Evolutionary conservation across 495 filamentous ascomycete species (phyloP), one percentile per base, ranked within the genome.

Genomic region (Elasticomyces elasticus): DNA sequence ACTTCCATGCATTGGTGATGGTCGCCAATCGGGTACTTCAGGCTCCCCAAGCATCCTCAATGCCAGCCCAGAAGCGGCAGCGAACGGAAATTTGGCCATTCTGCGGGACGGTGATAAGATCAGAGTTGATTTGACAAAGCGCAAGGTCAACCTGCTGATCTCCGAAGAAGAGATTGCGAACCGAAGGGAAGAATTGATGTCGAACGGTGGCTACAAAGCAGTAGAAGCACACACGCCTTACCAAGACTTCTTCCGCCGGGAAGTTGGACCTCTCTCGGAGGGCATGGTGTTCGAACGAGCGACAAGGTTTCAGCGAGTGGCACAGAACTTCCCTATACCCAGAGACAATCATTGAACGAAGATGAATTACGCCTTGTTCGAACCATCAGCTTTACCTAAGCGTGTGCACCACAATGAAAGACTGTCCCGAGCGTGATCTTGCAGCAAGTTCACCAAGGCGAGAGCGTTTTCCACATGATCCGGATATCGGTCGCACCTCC

Each of bases 21-120:
- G 79, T 17, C 63, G 79, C 61, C 72, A 80, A 64, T 74, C 75
- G 49, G 73, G 77, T 45, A 78, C 76, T 9, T 78, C 75, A n/a
- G 74, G 71, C 1, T 77, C 73, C 1, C 74, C 74, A 12, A 77
- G 74, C 20, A 79, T 79, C 46, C 60, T 78, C 20, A 78, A 79
- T 54, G 76, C 75, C 15, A 77, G 73, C 45, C 79, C 79, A 10
- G 79, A 82, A 55, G 79, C 79, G 38, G 76, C 78, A n/a, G 76
- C 76, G 12, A 78, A 79, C 7, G 78, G 79, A 10, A 79, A 79
- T 28, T 68, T 82, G 19, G 77, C 71, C 30, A 62, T 82, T 26
- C 55, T 80, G 20, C 65, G 64, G 19, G 72, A 80, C 52, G 78
- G 78, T 12, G 79, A 82, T 57, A 71, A 67, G 44, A 62, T 82